Conservation (phyloP, 176 grass and related monocot genomes). For the Olyra latifolia region DNA sequence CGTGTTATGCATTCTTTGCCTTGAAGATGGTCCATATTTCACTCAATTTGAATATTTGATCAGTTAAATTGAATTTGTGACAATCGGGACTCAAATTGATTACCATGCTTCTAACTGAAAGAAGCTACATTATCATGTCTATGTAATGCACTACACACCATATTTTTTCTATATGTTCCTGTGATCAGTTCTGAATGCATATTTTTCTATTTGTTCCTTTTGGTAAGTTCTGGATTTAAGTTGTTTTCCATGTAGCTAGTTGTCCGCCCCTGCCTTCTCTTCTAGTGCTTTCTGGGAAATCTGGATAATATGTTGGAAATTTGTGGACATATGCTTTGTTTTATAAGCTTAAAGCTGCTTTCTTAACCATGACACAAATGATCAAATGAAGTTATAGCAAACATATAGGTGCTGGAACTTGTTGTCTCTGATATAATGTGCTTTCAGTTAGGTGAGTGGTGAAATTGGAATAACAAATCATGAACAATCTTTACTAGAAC, state of each 20-base stretch:
- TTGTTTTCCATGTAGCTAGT: background rate
- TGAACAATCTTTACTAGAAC: slow-evolving; percentile 5
- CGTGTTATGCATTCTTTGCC: background rate
- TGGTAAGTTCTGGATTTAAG: background rate
- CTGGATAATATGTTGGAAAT: slow-evolving; percentile 16
- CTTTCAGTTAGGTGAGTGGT: background rate
- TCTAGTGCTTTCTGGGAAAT: slow-evolving; percentile 1
- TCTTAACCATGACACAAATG: background rate
- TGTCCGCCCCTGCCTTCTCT: background rate
- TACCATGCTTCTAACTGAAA: background rate
- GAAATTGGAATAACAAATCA: background rate
- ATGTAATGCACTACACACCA: background rate
- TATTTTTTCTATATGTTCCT: background rate
- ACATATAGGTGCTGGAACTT: background rate
- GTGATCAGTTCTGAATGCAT: background rate
- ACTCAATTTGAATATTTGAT: background rate
- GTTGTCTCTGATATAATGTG: background rate
- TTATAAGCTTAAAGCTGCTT: background rate
- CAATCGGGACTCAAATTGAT: background rate
- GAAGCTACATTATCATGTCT: background rate
- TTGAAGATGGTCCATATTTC: background rate
- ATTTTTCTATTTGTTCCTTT: background rate
- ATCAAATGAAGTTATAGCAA: background rate
- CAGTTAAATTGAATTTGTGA: background rate
- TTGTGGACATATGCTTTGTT: slow-evolving; percentile 9